These are phyloP conservation scores for Lichtheimia corymbifera DNA, from an alignment of 371 early-diverging fungal species.

Conservation along the genomic window DNA sequence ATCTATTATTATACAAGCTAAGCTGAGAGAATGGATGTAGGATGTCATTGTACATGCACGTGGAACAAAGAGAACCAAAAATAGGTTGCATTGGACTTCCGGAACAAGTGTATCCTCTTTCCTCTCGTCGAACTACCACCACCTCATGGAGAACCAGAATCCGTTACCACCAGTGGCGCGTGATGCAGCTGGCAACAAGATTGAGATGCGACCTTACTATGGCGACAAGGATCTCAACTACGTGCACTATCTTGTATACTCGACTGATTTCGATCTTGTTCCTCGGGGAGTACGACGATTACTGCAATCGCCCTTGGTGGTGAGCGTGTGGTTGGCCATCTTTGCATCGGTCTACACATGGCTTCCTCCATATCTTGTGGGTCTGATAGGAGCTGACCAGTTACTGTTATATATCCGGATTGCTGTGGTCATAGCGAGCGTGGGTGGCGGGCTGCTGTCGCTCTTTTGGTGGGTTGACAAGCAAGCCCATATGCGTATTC, in stretches of 20 bases:
- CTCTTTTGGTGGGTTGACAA: conserved; percentile 44
- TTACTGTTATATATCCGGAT: conserved; percentile 16
- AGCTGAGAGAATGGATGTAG: no score
- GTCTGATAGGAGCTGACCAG: conserved; percentile 19
- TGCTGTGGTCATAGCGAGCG: conserved; percentile 23
- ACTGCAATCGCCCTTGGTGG: conserved; percentile 26
- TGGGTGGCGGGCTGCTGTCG: conserved; percentile 26
- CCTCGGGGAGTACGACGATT: conserved; percentile 36
- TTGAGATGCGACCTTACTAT: conserved; percentile 44
- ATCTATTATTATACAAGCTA: no score
- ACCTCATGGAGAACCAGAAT: no score
- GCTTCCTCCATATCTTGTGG: conserved; percentile 15
- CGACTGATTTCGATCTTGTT: conserved; percentile 44
- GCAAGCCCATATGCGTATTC: conserved; percentile 27
- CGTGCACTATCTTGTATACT: conserved; percentile 46
- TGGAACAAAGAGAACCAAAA: no score
- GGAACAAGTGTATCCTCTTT: no score
- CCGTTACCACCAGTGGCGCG: conserved; percentile 7
- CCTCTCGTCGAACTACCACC: no score
- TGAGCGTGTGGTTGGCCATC: conserved; percentile 23
- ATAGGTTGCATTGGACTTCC: no score
- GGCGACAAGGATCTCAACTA: conserved; percentile 41
- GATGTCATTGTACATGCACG: no score
- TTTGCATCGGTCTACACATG: conserved; percentile 15
- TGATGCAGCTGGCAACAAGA: conserved; percentile 20